Evolutionary conservation across 1,139 yeast genomes (phyloP).

Genomic region (Blastobotrys persicus): DNA sequence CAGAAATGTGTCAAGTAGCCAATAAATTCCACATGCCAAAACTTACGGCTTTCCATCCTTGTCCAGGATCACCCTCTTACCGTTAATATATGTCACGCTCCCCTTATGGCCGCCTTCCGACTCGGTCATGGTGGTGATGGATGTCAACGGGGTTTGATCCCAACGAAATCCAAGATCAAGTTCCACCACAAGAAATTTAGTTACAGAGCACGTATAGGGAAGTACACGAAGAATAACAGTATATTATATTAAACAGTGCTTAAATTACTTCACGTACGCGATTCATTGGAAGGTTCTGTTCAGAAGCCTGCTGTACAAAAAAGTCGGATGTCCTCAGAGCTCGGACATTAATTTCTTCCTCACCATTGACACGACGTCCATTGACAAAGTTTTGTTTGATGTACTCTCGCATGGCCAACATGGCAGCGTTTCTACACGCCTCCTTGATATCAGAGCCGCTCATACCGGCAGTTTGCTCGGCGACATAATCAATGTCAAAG

Average conservation of each 20-base stretch:
- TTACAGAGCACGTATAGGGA: too few relatives aligned
- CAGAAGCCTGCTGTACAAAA: conserved; percentile 31
- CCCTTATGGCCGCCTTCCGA: conserved; percentile 11
- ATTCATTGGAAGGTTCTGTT: conserved; percentile 28
- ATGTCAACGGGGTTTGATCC: too few relatives aligned
- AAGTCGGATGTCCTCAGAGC: conserved; percentile 43
- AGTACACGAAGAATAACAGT: too few relatives aligned
- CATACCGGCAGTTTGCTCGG: conserved; percentile 63
- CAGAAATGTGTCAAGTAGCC: conserved; percentile 3
- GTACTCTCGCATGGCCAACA: conserved; percentile 83
- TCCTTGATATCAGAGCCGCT: conserved; percentile 94
- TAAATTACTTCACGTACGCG: conserved; percentile 22
- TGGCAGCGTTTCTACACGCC: conserved; percentile 89
- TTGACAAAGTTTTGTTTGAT: conserved; percentile 43
- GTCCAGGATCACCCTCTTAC: conserved; percentile 72
- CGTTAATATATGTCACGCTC: conserved; percentile 36
- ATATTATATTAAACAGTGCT: too few relatives aligned
- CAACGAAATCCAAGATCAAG: too few relatives aligned
- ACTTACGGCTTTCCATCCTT: conserved; percentile 90
- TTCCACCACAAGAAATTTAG: too few relatives aligned
- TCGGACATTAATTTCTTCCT: conserved; percentile 37
- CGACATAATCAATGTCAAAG: conserved; percentile 63
- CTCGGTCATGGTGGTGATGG: background rate
- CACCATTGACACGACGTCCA: conserved; percentile 29
- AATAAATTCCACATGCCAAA: conserved; percentile 13